Conservation (phyloP, 768 basidiomycete genomes). For the Sporobolomyces pararoseus region DNA sequence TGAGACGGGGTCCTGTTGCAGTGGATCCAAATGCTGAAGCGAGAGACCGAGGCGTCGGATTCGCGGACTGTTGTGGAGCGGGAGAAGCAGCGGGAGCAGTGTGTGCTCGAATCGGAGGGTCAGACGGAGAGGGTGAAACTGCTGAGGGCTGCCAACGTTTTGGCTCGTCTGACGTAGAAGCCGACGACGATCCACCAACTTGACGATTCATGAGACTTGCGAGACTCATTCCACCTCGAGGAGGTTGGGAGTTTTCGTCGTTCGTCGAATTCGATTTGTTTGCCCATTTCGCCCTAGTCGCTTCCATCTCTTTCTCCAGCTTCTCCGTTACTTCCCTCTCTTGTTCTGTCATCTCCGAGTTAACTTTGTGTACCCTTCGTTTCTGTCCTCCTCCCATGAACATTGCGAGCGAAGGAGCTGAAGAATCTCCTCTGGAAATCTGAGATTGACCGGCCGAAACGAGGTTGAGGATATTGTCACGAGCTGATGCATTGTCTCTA, state of each 20-base stretch:
- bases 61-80: too few relatives aligned
- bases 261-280: background rate
- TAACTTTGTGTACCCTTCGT: slow-evolving; percentile 21
- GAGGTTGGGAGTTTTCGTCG: background rate
- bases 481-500: slow-evolving; percentile 26
- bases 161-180: background rate
- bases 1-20: slow-evolving; percentile 25
- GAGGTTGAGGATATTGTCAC: slow-evolving; percentile 36
- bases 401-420: slow-evolving; percentile 26
- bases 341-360: slow-evolving; percentile 20
- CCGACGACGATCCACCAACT: slow-evolving; percentile 1
- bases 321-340: slow-evolving; percentile 30
- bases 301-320: slow-evolving; percentile 38
- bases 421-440: background rate
- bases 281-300: slow-evolving; percentile 25
- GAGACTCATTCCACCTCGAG: slow-evolving; percentile 19
- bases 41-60: slow-evolving; percentile 1
- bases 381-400: slow-evolving; percentile 34
- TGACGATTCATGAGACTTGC: slow-evolving; percentile 25
- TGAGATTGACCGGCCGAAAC: slow-evolving; percentile 9
- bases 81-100: background rate
- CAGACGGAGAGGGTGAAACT: background rate
- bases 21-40: slow-evolving; percentile 23
- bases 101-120: background rate
- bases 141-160: slow-evolving; percentile 15